Percentiles rank a stretch among this genome's conserved stretches.
These are phyloP conservation scores for Lipomyces orientalis DNA, from an alignment of 805 yeast genomes.

Conservation along the genomic window DNA sequence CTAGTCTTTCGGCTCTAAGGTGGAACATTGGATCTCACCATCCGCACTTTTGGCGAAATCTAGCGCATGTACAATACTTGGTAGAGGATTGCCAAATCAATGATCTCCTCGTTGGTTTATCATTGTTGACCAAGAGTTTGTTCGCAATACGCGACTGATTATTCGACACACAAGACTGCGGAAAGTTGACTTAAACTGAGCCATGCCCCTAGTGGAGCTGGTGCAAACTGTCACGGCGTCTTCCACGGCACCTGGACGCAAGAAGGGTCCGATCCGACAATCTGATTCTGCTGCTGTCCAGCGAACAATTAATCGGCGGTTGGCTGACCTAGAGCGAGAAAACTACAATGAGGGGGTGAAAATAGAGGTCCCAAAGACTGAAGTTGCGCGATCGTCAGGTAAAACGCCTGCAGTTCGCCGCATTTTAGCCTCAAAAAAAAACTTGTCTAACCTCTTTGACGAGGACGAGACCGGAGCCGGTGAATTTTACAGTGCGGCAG, in stretches of 20 bases:
- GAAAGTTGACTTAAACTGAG: neutral
- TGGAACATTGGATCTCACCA: too few species aligned
- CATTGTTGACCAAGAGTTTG: neutral
- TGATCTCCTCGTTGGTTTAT: neutral
- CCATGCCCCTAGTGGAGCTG: conserved; percentile 23
- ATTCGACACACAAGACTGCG: neutral
- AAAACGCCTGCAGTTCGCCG: conserved; percentile 42
- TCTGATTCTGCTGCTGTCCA: conserved; percentile 15
- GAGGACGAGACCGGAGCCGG: conserved; percentile 48
- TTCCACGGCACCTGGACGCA: neutral
- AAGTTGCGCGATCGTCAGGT: conserved; percentile 13
- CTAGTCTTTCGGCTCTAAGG: too few species aligned
- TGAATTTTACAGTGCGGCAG: conserved; percentile 42
- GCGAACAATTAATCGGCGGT: conserved; percentile 28
- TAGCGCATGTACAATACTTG: too few species aligned
- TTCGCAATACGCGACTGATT: neutral
- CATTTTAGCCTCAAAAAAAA: conserved; percentile 48
- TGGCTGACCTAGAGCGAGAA: conserved; percentile 46
- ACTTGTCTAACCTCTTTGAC: conserved; percentile 49
- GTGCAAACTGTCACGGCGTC: conserved; percentile 1
- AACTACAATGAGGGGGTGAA: conserved; percentile 46
- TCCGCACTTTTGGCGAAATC: too few species aligned
- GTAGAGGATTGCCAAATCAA: neutral
- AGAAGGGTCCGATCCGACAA: conserved; percentile 1
- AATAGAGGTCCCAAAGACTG: conserved; percentile 44